phyloP scores from a whole-genome alignment of 2,329 filamentous ascomycete species.

The Fusarium veterinarium region DNA sequence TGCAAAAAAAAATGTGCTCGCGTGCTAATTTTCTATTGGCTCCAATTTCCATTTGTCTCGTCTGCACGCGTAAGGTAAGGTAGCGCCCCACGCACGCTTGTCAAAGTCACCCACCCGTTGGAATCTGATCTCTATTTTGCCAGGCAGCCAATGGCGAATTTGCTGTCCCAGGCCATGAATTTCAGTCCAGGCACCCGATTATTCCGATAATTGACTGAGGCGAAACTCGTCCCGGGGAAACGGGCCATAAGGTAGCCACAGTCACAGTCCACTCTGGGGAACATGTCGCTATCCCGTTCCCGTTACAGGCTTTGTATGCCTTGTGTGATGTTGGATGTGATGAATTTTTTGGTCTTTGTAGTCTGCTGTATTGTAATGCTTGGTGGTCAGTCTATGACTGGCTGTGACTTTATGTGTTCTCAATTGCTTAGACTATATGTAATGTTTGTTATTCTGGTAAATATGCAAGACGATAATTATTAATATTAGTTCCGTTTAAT shows the following conservation, averaged over 20 bases:
- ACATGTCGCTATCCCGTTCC: background rate
- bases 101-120: background rate
- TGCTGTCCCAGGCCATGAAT: background rate
- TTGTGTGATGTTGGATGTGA: background rate
- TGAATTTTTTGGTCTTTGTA: background rate
- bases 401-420: background rate
- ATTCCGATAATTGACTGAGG: conserved; percentile 1
- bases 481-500: background rate
- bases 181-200: conserved; percentile 21
- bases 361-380: background rate
- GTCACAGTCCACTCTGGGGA: conserved; percentile 19
- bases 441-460: background rate
- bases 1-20: conserved; percentile 33
- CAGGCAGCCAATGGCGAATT: conserved; percentile 31
- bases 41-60: background rate
- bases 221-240: conserved; percentile 22
- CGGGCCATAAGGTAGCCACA: background rate
- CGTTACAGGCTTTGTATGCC: background rate
- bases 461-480: background rate
- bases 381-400: background rate
- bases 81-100: conserved; percentile 13
- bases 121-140: conserved; percentile 21
- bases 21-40: conserved; percentile 46
- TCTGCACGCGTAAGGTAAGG: background rate
- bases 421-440: background rate